These are phyloP conservation scores for Oxytropis ochrocephala DNA, from an alignment of 306 rosid genomes.

Conservation along the genomic window DNA sequence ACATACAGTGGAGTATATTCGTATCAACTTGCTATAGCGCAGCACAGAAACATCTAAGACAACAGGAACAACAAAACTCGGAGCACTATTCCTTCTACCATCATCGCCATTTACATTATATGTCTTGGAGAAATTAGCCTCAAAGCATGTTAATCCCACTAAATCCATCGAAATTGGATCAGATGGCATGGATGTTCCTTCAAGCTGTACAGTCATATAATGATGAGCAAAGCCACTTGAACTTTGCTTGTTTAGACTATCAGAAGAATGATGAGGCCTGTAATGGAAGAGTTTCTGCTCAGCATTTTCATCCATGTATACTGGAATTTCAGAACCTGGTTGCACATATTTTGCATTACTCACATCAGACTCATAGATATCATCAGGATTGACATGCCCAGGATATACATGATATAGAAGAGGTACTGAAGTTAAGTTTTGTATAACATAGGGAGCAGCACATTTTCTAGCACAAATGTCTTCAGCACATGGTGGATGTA, in stretches of 20 bases:
- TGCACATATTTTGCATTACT: slow-evolving; percentile 47
- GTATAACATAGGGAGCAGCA: slow-evolving; percentile 86
- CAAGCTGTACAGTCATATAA: slow-evolving; percentile 75
- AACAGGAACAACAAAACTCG: slow-evolving; percentile 77
- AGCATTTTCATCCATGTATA: slow-evolving; percentile 57
- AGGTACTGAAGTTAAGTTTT: slow-evolving; percentile 81
- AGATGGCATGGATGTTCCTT: slow-evolving; percentile 71
- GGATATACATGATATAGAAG: slow-evolving; percentile 47
- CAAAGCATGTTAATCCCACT: slow-evolving; percentile 82
- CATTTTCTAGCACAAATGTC: slow-evolving; percentile 48
- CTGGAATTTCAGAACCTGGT: slow-evolving; percentile 74
- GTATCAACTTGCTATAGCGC: slow-evolving; percentile 77
- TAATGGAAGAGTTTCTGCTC: slow-evolving; percentile 53
- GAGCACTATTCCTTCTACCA: slow-evolving; percentile 21
- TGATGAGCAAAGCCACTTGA: slow-evolving; percentile 62
- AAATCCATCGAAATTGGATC: slow-evolving; percentile 91
- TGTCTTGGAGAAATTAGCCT: slow-evolving; percentile 73
- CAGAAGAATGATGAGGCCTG: slow-evolving; percentile 65
- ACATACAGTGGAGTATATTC: slow-evolving; percentile 83
- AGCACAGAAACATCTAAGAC: slow-evolving; percentile 85
- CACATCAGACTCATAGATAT: slow-evolving; percentile 28
- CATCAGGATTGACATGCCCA: slow-evolving; percentile 44
- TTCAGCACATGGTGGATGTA: slow-evolving; percentile 38
- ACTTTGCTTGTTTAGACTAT: slow-evolving; percentile 53
- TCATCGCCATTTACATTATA: slow-evolving; percentile 31